These are phyloP conservation scores for Talaromyces stipitatus DNA, from an alignment of 495 filamentous ascomycete species.

Conservation along the genomic window DNA sequence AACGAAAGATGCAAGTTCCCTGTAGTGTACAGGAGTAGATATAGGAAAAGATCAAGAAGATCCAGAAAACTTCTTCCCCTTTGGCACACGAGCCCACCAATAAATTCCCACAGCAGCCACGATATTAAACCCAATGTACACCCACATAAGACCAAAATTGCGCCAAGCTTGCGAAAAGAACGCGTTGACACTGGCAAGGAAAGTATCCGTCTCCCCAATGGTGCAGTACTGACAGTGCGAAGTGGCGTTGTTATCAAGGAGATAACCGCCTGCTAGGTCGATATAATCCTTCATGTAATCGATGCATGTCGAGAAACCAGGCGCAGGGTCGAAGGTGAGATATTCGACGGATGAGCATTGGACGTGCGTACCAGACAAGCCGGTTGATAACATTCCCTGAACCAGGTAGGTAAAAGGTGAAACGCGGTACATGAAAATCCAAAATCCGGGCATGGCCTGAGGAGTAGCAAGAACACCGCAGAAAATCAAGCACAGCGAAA, in stretches of 20 bases:
- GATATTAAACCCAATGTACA: constrained; percentile 72
- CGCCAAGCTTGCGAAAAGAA: constrained; percentile 55
- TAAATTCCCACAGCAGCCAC: constrained; percentile 65
- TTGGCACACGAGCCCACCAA: constrained; percentile 72
- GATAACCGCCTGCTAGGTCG: constrained; percentile 35
- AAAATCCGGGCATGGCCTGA: constrained; percentile 57
- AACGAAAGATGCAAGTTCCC: too few relatives aligned
- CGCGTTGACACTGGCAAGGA: constrained; percentile 42
- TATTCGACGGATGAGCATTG: constrained; percentile 56
- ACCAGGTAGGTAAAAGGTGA: constrained; percentile 71
- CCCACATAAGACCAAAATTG: constrained; percentile 65
- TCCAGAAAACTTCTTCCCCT: constrained; percentile 34
- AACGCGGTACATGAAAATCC: constrained; percentile 80
- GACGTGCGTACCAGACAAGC: constrained; percentile 50
- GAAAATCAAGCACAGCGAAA: constrained; percentile 62
- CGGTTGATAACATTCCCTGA: constrained; percentile 52
- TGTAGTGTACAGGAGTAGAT: too few relatives aligned
- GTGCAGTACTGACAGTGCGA: constrained; percentile 55
- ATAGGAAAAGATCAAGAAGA: neutral
- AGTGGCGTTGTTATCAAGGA: constrained; percentile 44
- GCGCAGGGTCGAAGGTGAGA: constrained; percentile 44
- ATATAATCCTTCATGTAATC: constrained; percentile 51
- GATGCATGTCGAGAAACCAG: constrained; percentile 41
- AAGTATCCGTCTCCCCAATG: constrained; percentile 52
- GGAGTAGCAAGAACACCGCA: constrained; percentile 65